Base-by-base conservation (phyloP, 169 alveolate species). In the Plasmodium cynomolgi region DNA sequence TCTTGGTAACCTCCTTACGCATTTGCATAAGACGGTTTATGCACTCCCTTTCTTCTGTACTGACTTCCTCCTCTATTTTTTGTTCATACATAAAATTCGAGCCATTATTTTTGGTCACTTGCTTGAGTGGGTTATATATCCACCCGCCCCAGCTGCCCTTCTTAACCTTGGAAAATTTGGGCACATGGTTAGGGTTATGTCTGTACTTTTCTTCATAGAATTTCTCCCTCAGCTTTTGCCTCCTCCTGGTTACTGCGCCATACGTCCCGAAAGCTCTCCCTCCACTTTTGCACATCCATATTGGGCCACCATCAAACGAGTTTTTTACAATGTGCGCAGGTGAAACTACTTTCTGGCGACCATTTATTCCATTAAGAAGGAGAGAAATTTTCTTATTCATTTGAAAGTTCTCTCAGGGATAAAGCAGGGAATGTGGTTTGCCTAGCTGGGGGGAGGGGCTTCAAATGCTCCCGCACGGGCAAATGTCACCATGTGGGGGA, bases 71-170 rank as follows among this genome's bases (percentile, higher is more conserved):
- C 50, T 90, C 83, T 58, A 90, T 72, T 20, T 90, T 90, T 15
- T 90, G 62, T 90, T 90, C 94, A 74, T 90, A 90, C 72, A 62
- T 54, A 80, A 68, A 68, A 80, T 90, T 90, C 71, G 56, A 80
- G 37, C 94, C 94, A 90, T 81, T 80, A 54, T 90, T 90, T 80
- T 90, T 90, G 31, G 94, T 90, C 23, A 90, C 88, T 41, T 90
- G 91, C 37, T 90, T 90, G 71, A 90, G 83, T 3, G 94, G 94
- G 41, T 90, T 90, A 41, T 90, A 23, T 20, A 90, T 90, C 94
- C 94, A 90, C 31, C 94, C 94, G 4, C 94, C 94, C 50, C 94
- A 58, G 50, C 94, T 90, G 47, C 94, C 94, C 44, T 39, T 90
- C 73, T 90, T 90, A 2, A 90, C 77, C 72, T 80, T 90, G 13